phyloP scores from a whole-genome alignment of 2,329 filamentous ascomycete genomes.

The Penicillium hesseltinei region DNA sequence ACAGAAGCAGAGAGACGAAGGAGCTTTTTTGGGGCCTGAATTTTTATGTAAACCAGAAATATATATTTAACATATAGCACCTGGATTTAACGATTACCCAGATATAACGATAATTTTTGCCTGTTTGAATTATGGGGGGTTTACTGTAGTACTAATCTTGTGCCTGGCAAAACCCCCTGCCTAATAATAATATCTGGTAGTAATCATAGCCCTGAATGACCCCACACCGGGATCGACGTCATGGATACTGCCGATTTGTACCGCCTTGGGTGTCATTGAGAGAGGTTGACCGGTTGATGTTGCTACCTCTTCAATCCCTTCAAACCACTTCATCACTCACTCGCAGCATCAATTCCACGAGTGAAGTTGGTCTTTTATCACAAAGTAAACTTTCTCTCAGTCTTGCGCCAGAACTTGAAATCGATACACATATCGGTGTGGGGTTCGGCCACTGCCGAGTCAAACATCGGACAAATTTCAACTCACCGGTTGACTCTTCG shows the following conservation, averaged over 20 bases:
- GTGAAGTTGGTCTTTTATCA: not conserved
- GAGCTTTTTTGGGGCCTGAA: no score
- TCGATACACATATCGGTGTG: slow-evolving; percentile 7
- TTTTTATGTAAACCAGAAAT: no score
- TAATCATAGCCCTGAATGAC: no score
- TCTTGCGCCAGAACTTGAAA: not conserved
- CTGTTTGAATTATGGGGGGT: no score
- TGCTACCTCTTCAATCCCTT: not conserved
- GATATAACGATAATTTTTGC: no score
- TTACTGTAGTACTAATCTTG: no score
- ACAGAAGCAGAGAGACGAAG: no score
- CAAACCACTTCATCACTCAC: not conserved
- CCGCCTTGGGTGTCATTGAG: slow-evolving; percentile 17
- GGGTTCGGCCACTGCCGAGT: slow-evolving; percentile 12
- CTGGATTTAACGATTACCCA: no score
- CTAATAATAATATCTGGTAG: no score
- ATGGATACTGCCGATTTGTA: slow-evolving; percentile 24
- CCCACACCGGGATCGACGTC: slow-evolving; percentile 19
- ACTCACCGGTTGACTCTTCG: no score
- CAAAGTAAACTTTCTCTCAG: not conserved
- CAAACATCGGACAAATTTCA: slow-evolving; percentile 2
- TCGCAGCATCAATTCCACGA: not conserved
- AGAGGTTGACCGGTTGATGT: not conserved
- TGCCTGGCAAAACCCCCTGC: no score
- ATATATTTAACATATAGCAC: no score